Evolutionary conservation across 139 green algal species (phyloP), one percentile per base, ranked within the genome.

Genomic region (Volvox africanus): DNA sequence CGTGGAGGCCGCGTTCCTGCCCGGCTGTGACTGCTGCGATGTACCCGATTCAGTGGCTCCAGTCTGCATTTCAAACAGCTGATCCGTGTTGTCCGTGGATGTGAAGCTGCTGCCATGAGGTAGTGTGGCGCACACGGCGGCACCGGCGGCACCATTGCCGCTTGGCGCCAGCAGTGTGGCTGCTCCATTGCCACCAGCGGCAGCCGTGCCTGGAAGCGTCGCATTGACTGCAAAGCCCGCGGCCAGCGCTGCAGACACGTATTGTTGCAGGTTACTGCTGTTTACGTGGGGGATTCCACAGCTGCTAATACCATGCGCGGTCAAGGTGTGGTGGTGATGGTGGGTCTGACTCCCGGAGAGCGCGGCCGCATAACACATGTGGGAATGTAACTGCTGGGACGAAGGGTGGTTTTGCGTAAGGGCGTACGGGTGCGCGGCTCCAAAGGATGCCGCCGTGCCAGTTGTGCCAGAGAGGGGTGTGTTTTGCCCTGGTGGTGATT

Each of bases 41-140:
- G 71, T 19, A 20, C 73, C 86, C 19, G 44, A 77, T 75, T 90
- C 86, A 32, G 86, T 90, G 1, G 86, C 86, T 0, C 86, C 86
- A 55, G 55, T 90, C 50, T 83, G 55, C 86, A 90, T 83, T 44
- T 90, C 86, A 62, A 90, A 90, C 86, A 90, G 6, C 17, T 14
- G 30, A 26, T 90, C 73, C 37, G 73, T 83, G 73, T 83, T 76
- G 13, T 83, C 86, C 0, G 68, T 68, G 30, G 71, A 84, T 2
- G 71, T 61, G n/a, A 82, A 90, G 86, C 73, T 84, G 86, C 86
- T 44, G 50, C 86, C 86, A n/a, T 83, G 44, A 12, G 86, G 86
- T 26, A 79, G 33, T 20, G 16, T 36, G 44, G 37, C 85, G 85
- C 84, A 26, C 3, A n/a, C 16, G 22, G 0, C 85, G 19, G 18